Conservation (phyloP, 768 basidiomycete species). For the Xerocomellus amylosporus region DNA sequence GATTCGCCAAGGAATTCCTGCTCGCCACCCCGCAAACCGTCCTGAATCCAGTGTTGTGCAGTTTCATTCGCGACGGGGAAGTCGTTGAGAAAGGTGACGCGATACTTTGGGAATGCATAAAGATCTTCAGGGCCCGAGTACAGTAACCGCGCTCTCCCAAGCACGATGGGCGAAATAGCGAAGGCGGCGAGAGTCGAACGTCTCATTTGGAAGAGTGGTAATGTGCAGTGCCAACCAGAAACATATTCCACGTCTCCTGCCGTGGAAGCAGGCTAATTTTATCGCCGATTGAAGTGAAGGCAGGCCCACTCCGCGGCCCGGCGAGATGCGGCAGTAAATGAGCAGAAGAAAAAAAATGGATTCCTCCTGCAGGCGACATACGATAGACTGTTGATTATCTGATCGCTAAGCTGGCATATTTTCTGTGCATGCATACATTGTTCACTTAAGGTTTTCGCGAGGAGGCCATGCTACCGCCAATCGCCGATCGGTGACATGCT, state of each 20-base stretch:
- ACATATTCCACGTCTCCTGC: slow-evolving; percentile 11
- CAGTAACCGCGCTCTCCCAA: slow-evolving; percentile 37
- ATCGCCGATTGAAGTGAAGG: slow-evolving; percentile 33
- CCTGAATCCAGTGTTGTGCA: slow-evolving; percentile 68
- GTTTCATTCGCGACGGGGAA: slow-evolving; percentile 73
- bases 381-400: slow-evolving; percentile 3
- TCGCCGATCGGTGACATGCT: slow-evolving; percentile 23
- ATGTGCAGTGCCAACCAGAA: not conserved
- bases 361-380: not conserved
- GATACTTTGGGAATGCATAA: slow-evolving; percentile 79
- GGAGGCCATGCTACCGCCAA: slow-evolving; percentile 30
- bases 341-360: not conserved
- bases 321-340: not conserved
- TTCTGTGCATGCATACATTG: slow-evolving; percentile 4
- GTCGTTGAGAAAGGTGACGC: slow-evolving; percentile 74
- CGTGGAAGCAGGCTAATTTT: slow-evolving; percentile 28
- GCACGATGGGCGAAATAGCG: slow-evolving; percentile 12
- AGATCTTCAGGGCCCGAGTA: slow-evolving; percentile 79
- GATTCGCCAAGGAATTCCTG: slow-evolving; percentile 72
- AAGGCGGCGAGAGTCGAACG: slow-evolving; percentile 17
- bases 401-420: not conserved
- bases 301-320: slow-evolving; percentile 30
- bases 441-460: slow-evolving; percentile 14
- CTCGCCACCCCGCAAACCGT: slow-evolving; percentile 74
- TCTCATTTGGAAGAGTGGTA: slow-evolving; percentile 12